Base-by-base conservation (phyloP, 495 filamentous ascomycete species). In the Penicillium salamii region DNA sequence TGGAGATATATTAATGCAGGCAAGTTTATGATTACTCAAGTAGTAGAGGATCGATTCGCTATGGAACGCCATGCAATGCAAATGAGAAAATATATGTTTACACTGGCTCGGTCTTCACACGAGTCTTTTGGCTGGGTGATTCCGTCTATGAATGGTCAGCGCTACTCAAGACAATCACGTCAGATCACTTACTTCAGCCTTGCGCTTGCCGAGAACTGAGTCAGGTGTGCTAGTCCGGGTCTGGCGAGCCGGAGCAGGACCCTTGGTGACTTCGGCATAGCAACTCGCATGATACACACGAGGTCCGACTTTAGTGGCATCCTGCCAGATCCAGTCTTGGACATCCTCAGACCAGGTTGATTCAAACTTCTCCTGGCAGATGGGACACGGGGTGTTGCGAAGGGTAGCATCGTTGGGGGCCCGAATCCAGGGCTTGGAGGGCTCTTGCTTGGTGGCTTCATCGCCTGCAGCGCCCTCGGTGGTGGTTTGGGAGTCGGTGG, bases 291-390 rank as follows among this genome's bases (percentile, higher is more conserved):
- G 93, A 48, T 88, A 97, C 13, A 95, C 84, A 50, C 88, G 82
- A 42, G 73, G 79, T n/a, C 85, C 87, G 31, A 92, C 78, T 57
- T 83, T 80, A 40, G 88, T 73, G 1, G 93, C 87, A 67, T 98
- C 92, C 72, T 87, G 88, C 90, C 95, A 98, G 24, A 98, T 95
- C 77, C 90, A 97, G 52, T 97, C 90, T 65, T 97, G 90, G 15
- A 83, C 87, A 51, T 93, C 89, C 53, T 96, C 89, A 14, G 90
- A 85, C 88, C 90, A 97, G 29, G 74, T 76, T 51, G 82, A 91
- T 66, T 93, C 86, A 49, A 97, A 96, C 54, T 86, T 86, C 69
- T 98, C 93, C 65, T 96, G 91, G 65, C 93, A 97, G 55, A 98
- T 93, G 26, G 90, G 88, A 57, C 93, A 98, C 3, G 86, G 78